Evolutionary conservation across 352 stramenopile genomes (phyloP), one percentile per base, ranked within the genome.

Genomic region (Phytophthora cryptogea): DNA sequence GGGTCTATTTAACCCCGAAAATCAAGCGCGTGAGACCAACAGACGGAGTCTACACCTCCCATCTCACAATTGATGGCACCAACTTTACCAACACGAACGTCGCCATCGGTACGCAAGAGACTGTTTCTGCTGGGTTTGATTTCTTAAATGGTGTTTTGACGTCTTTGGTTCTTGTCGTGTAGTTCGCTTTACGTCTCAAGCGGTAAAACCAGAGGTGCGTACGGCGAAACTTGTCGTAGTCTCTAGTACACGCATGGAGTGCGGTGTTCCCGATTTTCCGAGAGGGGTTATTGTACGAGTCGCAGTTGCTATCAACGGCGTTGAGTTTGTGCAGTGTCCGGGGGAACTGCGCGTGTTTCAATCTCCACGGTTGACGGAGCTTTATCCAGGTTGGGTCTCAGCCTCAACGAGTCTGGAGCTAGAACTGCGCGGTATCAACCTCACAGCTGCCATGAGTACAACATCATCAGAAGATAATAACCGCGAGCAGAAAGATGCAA

Each of bases 1-100:
- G 65, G 16, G 56, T 91, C 2, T 88, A 85, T 26, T 57, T 75
- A n/a, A 61, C 61, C 6, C 82, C 79, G 2, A 71, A 76, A 27
- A 73, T 89, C 41, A 39, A 46, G 0, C 63, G 71, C 11, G 69
- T 89, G 2, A 48, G 66, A 2, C 76, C 79, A 0, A 80, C 73
- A 1, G 78, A 91, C 31, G 79, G 82, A 0, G 52, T 86, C 20
- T 89, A 91, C 56, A 91, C 82, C 0, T 88, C 77, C 5, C 66
- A 63, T 8, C 17, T 91, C 11, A 81, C 76, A 2, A 63, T 89
- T 41, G 64, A 86, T 23, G 82, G 82, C 1, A 56, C 54, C 2
- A 69, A 82, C 16, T 89, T 91, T 23, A 85, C 77, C 0, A 47
- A 78, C 33, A 89, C 82, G 8, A 68, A 61, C 16, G 49, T 78